Evolutionary conservation across 108 stramenopile genomes (phyloP), one percentile per base, ranked within the genome.

Genomic region (Nannochloropsis salina): DNA sequence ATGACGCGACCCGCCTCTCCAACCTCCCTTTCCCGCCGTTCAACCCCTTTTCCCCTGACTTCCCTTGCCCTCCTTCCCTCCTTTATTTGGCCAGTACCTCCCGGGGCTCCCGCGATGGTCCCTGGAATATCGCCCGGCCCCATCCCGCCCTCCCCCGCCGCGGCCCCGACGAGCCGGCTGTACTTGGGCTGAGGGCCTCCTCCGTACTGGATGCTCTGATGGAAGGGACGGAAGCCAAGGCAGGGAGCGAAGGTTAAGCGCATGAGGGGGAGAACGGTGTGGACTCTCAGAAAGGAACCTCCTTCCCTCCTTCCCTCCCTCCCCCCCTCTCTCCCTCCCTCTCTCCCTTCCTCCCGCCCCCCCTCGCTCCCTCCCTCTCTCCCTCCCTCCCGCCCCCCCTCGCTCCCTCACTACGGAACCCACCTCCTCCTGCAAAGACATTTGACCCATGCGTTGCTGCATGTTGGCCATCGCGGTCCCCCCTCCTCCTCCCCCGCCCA

Each of bases 141-240:
- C 47, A 80, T 44, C n/a, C 82, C 22, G 81, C 47, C 47, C 61
- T 74, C 61, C 61, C 61, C 47, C 47, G 10, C 47, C 47, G 61
- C 20, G 15, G 61, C 61, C 20, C 61, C 61, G 20, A 74, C 61
- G 6, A 74, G 61, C 20, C n/a, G 61, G 61, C 61, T 74, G 61
- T 74, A 74, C 61, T n/a, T 74, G 6, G 81, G 81, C 81, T 81
- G 81, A 11, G 11, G 81, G 12, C 40, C 81, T 2, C 41, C 11
- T 11, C 40, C 81, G 18, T 81, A 81, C 20, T n/a, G 9, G 3
- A 81, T n/a, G 6, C 22, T 31, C 81, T 41, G 81, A 12, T 81
- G 2, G 3, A n/a, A 74, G n/a, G 1, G 61, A 8, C 8, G 61
- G n/a, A 74, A n/a, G 8, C 20, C 15, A n/a, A 74, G 61, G 61